Conservation (phyloP, 177 flowering plant genomes). For the Tripterygium wilfordii region DNA sequence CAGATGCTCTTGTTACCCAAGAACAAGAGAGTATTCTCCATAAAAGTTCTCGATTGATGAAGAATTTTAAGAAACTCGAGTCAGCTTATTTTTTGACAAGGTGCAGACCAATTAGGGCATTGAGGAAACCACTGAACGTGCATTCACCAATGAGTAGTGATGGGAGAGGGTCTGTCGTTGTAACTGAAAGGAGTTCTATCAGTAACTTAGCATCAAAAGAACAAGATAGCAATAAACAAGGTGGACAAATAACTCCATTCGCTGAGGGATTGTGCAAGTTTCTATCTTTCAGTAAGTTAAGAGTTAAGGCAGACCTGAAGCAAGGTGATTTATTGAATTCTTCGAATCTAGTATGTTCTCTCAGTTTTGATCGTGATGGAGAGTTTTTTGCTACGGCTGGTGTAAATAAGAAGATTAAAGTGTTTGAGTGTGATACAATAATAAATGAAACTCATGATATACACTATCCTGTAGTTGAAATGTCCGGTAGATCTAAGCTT, state of each 20-base stretch:
- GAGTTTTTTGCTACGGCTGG: slow-evolving; percentile 97
- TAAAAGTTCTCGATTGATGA: slow-evolving; percentile 66
- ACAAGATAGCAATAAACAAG: slow-evolving; percentile 18
- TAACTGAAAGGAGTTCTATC: slow-evolving; percentile 68
- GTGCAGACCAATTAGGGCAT: slow-evolving; percentile 34
- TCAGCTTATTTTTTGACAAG: slow-evolving; percentile 75
- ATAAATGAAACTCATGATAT: slow-evolving; percentile 70
- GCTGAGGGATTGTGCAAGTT: slow-evolving; percentile 91
- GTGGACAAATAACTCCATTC: slow-evolving; percentile 72
- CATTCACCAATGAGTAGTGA: slow-evolving; percentile 40
- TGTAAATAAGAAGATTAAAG: slow-evolving; percentile 90
- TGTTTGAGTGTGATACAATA: slow-evolving; percentile 76
- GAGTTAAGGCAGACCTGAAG: slow-evolving; percentile 81
- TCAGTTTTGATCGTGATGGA: slow-evolving; percentile 89
- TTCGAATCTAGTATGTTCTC: slow-evolving; percentile 85
- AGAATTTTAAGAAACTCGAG: slow-evolving; percentile 80
- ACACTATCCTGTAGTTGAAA: slow-evolving; percentile 94
- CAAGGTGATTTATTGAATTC: slow-evolving; percentile 91
- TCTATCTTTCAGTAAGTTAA: slow-evolving; percentile 71
- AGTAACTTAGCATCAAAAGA: slow-evolving; percentile 44
- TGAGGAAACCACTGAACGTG: slow-evolving; percentile 23
- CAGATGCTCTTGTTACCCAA: slow-evolving; percentile 21
- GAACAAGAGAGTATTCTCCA: slow-evolving; percentile 36
- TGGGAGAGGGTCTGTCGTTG: slow-evolving; percentile 53
- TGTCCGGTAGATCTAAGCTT: slow-evolving; percentile 77